phyloP scores from a whole-genome alignment of 768 basidiomycete species.

The Coprinopsis cinerea region DNA sequence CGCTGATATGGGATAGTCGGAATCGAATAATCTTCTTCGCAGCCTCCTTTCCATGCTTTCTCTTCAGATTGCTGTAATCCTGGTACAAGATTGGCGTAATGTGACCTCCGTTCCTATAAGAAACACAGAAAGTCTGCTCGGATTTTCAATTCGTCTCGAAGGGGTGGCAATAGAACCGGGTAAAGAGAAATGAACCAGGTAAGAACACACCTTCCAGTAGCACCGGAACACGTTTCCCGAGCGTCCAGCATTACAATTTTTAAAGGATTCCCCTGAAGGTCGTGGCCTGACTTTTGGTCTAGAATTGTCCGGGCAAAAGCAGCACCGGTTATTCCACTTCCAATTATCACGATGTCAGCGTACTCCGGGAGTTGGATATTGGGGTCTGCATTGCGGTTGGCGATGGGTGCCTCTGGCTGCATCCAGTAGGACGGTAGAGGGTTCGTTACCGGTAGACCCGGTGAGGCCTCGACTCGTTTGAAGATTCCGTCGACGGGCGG shows the following conservation, averaged over 20 bases:
- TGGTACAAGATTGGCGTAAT: slow-evolving; percentile 54
- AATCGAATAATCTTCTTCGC: slow-evolving; percentile 57
- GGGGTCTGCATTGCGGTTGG: slow-evolving; percentile 24
- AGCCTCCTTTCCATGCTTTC: slow-evolving; percentile 34
- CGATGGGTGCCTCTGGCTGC: slow-evolving; percentile 43
- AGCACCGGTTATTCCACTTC: slow-evolving; percentile 73
- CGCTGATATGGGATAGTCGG: slow-evolving; percentile 50
- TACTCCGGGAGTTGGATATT: slow-evolving; percentile 31
- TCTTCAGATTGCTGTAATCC: slow-evolving; percentile 46
- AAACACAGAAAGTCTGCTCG: slow-evolving; percentile 1
- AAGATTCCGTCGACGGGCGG: slow-evolving; percentile 18
- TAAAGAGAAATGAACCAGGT: neutral
- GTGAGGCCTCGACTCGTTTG: slow-evolving; percentile 30
- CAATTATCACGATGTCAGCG: slow-evolving; percentile 68
- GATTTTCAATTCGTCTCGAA: slow-evolving; percentile 1
- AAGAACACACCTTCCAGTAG: slow-evolving; percentile 56
- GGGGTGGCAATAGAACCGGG: neutral
- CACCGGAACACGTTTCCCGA: slow-evolving; percentile 68
- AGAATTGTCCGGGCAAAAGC: slow-evolving; percentile 53
- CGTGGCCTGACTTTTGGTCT: slow-evolving; percentile 21
- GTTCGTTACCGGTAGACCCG: slow-evolving; percentile 50
- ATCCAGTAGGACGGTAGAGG: slow-evolving; percentile 64
- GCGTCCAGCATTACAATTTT: slow-evolving; percentile 77
- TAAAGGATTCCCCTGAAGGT: slow-evolving; percentile 20
- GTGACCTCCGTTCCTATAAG: slow-evolving; percentile 70